Conservation (phyloP, 148 eudicot species). For the Drosera capensis region DNA sequence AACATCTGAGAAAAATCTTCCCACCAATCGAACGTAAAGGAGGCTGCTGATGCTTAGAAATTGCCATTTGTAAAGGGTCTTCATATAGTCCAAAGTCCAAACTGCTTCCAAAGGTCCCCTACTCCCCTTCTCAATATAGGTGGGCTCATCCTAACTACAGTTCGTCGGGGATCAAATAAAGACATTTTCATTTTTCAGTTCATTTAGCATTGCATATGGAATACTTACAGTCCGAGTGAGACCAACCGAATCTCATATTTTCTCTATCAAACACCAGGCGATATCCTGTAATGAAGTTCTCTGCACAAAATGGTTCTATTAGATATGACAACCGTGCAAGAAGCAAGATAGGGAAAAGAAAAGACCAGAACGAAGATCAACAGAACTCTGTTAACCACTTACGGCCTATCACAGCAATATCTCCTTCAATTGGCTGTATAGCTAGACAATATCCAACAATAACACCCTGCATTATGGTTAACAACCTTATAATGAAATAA, state of each 20-base stretch:
- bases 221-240: constrained; percentile 78
- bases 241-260: constrained; percentile 80
- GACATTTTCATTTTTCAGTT: too few relatives aligned
- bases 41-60: too few relatives aligned
- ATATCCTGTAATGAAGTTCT: constrained; percentile 84
- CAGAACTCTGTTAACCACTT: constrained; percentile 17
- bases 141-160: too few relatives aligned
- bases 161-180: too few relatives aligned
- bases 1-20: too few relatives aligned
- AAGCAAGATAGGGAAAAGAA: neutral
- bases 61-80: too few relatives aligned
- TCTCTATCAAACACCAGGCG: constrained; percentile 91
- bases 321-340: too few relatives aligned
- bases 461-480: constrained; percentile 27
- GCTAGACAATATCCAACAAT: constrained; percentile 69
- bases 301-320: constrained; percentile 25
- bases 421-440: constrained; percentile 32
- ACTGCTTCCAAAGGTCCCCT: too few relatives aligned
- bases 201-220: neutral
- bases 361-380: neutral
- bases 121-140: too few relatives aligned
- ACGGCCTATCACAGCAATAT: constrained; percentile 74
- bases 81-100: too few relatives aligned
- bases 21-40: too few relatives aligned
- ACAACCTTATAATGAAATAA: neutral